Conservation (phyloP, 225 moss, liverwort and hornwort genomes). For the Anthoceros angustus region DNA sequence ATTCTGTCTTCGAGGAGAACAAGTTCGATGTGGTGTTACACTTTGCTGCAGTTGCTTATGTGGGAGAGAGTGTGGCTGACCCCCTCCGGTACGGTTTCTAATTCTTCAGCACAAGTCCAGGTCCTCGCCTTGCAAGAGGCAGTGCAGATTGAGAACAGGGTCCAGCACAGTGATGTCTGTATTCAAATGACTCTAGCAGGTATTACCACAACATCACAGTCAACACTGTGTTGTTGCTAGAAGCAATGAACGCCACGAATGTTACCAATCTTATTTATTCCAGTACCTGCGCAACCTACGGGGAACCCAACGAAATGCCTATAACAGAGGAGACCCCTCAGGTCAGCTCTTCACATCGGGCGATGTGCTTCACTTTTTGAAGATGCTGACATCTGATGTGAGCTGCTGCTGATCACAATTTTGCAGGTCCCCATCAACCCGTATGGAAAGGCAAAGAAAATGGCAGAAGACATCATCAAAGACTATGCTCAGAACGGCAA, state of each 20-base stretch:
- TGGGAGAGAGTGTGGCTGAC: slow-evolving; percentile 83
- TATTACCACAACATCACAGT: slow-evolving; percentile 90
- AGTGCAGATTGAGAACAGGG: too few relatives aligned
- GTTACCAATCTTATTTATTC: slow-evolving; percentile 78
- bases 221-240: slow-evolving; percentile 63
- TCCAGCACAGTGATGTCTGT: neutral
- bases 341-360: neutral
- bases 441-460: slow-evolving; percentile 91
- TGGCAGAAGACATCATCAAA: slow-evolving; percentile 86
- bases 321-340: slow-evolving; percentile 34
- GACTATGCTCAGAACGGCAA: slow-evolving; percentile 51
- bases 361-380: neutral
- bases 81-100: slow-evolving; percentile 39
- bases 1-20: slow-evolving; percentile 57
- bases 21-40: slow-evolving; percentile 86
- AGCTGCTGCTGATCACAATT: neutral
- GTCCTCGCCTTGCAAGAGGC: too few relatives aligned
- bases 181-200: slow-evolving; percentile 19
- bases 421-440: slow-evolving; percentile 81
- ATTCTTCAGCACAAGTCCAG: neutral
- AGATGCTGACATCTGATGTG: neutral
- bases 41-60: slow-evolving; percentile 89
- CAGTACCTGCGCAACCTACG: slow-evolving; percentile 91
- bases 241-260: slow-evolving; percentile 73
- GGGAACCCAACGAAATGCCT: slow-evolving; percentile 75